Evolutionary conservation across 164 flowering plant genomes (phyloP).

Genomic region (Echeveria elegans): DNA sequence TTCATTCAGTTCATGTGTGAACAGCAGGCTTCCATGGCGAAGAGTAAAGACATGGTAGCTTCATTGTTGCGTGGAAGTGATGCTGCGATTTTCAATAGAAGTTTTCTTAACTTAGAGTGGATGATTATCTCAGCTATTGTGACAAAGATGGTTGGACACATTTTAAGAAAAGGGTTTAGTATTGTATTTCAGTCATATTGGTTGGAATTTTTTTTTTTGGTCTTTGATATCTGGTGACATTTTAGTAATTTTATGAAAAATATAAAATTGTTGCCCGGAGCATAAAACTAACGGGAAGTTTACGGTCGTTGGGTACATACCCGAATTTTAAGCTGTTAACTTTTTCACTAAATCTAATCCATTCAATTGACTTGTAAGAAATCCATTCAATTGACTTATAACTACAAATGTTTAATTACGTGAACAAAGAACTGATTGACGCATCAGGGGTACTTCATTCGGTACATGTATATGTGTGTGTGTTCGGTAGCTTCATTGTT

Average conservation of each 20-base stretch:
- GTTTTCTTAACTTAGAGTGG: background rate
- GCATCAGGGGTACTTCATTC: constrained; percentile 46
- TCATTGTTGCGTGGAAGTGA: background rate
- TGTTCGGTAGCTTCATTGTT: constrained; percentile 17
- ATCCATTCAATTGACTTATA: too few relatives aligned
- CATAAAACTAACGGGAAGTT: too few relatives aligned
- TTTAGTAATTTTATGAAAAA: too few relatives aligned
- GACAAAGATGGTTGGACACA: background rate
- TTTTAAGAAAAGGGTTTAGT: background rate
- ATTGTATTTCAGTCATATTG: background rate
- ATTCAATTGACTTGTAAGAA: too few relatives aligned
- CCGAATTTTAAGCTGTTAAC: too few relatives aligned
- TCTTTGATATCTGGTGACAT: too few relatives aligned
- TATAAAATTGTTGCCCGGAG: too few relatives aligned
- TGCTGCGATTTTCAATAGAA: background rate
- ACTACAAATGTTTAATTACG: constrained; percentile 11
- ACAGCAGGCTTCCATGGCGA: constrained; percentile 31
- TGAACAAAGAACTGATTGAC: constrained; percentile 22
- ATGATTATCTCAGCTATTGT: background rate
- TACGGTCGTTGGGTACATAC: too few relatives aligned
- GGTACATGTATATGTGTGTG: constrained; percentile 44
- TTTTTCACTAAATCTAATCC: too few relatives aligned
- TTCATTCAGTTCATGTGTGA: constrained; percentile 45
- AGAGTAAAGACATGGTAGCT: constrained; percentile 20
- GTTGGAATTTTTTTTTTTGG: too few relatives aligned